Evolutionary conservation across 2,329 filamentous ascomycete genomes (phyloP).

Genomic region (Apiospora hydei): DNA sequence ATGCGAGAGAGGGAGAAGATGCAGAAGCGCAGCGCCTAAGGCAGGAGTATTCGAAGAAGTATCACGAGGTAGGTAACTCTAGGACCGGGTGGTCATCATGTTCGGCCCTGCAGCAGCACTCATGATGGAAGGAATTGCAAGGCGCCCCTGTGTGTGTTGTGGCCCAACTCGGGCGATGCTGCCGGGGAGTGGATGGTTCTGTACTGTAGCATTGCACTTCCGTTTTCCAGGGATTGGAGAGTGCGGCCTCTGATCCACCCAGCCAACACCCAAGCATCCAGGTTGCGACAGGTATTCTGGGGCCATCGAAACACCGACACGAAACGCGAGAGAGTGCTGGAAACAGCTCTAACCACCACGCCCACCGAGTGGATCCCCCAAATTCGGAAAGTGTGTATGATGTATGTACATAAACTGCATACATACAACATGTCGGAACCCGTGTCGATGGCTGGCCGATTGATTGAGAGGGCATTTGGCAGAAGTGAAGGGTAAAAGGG

Average conservation of each 20-base stretch:
- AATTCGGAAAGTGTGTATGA: no score
- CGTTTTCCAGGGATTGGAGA: neutral
- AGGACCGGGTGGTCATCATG: neutral
- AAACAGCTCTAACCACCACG: neutral
- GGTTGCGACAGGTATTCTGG: conserved; percentile 12
- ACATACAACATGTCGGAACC: neutral
- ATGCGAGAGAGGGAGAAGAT: neutral
- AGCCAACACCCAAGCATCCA: neutral
- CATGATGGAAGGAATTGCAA: neutral
- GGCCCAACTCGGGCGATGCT: neutral
- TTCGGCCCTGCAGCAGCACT: neutral
- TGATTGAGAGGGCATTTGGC: neutral
- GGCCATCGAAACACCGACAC: conserved; percentile 10
- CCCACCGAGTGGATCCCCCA: neutral
- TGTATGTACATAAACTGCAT: neutral
- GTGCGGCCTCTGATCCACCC: conserved; percentile 6
- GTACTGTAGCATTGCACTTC: conserved; percentile 4
- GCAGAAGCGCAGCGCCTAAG: neutral
- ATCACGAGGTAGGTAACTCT: neutral
- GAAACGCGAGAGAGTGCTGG: neutral
- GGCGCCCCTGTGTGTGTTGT: neutral
- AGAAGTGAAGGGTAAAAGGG: neutral
- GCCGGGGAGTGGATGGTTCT: conserved; percentile 3
- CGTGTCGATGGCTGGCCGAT: neutral
- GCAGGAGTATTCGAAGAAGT: neutral